Conservation (phyloP, 2,329 filamentous ascomycete species). For the Nannizziopsis arthrosporioides region DNA sequence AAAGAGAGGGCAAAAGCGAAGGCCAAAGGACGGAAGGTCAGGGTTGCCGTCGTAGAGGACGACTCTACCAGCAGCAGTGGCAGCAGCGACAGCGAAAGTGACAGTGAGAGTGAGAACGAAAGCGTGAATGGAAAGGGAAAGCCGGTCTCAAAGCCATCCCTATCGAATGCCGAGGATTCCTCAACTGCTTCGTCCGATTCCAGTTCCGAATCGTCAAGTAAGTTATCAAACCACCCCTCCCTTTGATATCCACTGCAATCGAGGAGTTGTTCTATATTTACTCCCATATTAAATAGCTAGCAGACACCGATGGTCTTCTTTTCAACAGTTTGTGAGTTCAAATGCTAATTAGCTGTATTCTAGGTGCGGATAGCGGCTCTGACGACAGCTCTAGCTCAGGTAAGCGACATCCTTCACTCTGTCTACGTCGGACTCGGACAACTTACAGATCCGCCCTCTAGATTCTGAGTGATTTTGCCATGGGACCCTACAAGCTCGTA, state of each 20-base stretch:
- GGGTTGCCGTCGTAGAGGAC: constrained; percentile 32
- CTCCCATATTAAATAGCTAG: too few species aligned
- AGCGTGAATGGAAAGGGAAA: neutral
- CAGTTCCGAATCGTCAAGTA: constrained; percentile 8
- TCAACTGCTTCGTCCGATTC: constrained; percentile 7
- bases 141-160: neutral
- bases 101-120: constrained; percentile 15
- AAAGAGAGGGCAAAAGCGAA: neutral
- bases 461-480: neutral
- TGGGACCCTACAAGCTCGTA: neutral
- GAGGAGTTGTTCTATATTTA: neutral
- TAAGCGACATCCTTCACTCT: neutral
- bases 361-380: neutral
- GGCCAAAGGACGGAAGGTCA: constrained; percentile 16
- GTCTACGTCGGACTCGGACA: neutral
- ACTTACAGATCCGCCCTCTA: neutral
- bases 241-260: neutral
- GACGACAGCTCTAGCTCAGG: neutral
- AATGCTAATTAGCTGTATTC: too few species aligned
- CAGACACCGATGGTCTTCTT: too few species aligned
- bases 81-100: constrained; percentile 20
- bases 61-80: constrained; percentile 30
- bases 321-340: too few species aligned
- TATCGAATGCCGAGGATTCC: constrained; percentile 1
- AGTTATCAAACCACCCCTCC: neutral